Conservation (phyloP, 306 rosid species). For the Abrus pulchellus region DNA sequence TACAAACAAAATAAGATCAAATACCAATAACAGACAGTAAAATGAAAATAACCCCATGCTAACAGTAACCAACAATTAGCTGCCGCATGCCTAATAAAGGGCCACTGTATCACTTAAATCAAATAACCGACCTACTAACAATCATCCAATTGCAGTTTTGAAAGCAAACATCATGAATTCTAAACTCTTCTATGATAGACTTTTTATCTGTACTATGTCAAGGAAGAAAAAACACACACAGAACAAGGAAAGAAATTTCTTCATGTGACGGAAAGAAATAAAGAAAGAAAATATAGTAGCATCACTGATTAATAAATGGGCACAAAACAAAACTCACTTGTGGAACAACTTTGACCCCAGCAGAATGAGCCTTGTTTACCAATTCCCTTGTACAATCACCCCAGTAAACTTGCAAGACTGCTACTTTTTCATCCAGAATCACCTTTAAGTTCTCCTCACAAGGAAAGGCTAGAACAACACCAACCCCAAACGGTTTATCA, state of each 20-base stretch:
- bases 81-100: conserved; percentile 16
- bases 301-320: not conserved
- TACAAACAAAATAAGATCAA: conserved; percentile 19
- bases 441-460: conserved; percentile 74
- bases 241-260: too few relatives aligned
- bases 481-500: conserved; percentile 85
- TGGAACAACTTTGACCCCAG: conserved; percentile 85
- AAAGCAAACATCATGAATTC: not conserved
- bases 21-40: not conserved
- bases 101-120: not conserved
- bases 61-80: conserved; percentile 27
- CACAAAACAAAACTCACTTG: conserved; percentile 64
- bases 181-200: conserved; percentile 15
- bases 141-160: not conserved
- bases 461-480: conserved; percentile 83
- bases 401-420: conserved; percentile 83
- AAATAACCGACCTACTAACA: conserved; percentile 18
- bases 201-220: not conserved
- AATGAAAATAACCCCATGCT: not conserved
- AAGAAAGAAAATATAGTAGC: too few relatives aligned
- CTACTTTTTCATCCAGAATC: conserved; percentile 80
- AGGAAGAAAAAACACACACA: not conserved
- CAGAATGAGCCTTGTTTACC: conserved; percentile 68
- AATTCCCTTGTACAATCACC: conserved; percentile 78
- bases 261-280: too few relatives aligned